Evolutionary conservation across 2,329 filamentous ascomycete species (phyloP).

Genomic region (Lachnellula subtilissima): DNA sequence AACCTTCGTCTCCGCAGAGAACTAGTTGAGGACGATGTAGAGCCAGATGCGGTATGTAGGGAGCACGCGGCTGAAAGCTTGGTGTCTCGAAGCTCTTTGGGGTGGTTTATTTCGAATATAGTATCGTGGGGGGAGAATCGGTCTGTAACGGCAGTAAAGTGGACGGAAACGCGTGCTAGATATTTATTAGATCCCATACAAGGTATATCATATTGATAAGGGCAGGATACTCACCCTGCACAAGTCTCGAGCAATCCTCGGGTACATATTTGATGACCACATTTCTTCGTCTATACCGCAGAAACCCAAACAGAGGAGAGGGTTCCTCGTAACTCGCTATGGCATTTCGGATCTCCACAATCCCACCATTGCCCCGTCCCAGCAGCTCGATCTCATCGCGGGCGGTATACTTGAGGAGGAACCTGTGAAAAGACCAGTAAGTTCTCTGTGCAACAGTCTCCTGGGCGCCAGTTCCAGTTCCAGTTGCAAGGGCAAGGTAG

Average conservation of each 20-base stretch:
- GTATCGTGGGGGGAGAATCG: constrained; percentile 82
- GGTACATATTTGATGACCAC: constrained; percentile 91
- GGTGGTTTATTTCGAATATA: constrained; percentile 67
- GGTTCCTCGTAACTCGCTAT: constrained; percentile 76
- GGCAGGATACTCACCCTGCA: constrained; percentile 66
- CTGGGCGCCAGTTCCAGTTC: background rate
- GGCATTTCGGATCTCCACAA: constrained; percentile 74
- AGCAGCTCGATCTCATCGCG: constrained; percentile 84
- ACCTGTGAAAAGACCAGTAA: constrained; percentile 52
- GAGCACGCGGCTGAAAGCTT: constrained; percentile 85
- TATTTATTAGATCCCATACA: constrained; percentile 11
- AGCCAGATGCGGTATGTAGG: constrained; percentile 80
- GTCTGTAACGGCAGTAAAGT: constrained; percentile 63
- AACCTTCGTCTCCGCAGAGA: constrained; percentile 72
- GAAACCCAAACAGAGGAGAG: constrained; percentile 85
- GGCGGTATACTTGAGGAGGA: constrained; percentile 84
- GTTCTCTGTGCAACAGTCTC: background rate
- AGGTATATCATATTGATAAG: background rate
- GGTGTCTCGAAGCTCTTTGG: constrained; percentile 80
- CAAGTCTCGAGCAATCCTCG: constrained; percentile 80
- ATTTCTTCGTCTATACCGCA: constrained; percentile 84
- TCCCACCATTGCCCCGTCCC: constrained; percentile 71
- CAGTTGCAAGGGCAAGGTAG: constrained; percentile 2
- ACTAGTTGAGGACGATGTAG: constrained; percentile 78
- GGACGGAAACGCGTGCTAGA: constrained; percentile 74